Percentiles rank a stretch among this genome's conserved stretches.
These are phyloP conservation scores for Annona squamosa DNA, from an alignment of 164 flowering plant species.

Conservation along the genomic window DNA sequence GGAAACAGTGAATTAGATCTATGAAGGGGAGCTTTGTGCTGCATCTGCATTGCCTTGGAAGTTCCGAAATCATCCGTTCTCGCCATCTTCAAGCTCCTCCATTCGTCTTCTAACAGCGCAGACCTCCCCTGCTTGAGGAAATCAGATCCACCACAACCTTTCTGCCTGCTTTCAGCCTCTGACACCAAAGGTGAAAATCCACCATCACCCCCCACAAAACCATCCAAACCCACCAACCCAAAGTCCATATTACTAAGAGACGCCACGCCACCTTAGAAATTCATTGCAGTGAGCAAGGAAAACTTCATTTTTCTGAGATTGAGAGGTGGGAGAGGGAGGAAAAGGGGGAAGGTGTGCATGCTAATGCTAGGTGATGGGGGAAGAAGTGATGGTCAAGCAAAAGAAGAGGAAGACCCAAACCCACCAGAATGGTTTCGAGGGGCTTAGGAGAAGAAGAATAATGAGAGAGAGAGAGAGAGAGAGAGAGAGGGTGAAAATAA, in stretches of 20 bases:
- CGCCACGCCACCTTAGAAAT: constrained; percentile 14
- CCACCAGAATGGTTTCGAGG: background rate
- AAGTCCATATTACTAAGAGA: constrained; percentile 42
- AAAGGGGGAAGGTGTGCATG: constrained; percentile 1
- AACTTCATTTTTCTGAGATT: constrained; percentile 13
- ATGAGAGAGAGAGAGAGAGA: background rate
- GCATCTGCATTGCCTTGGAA: constrained; percentile 38
- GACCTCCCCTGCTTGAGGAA: constrained; percentile 31
- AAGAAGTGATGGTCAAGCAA: background rate
- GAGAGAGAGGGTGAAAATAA: background rate
- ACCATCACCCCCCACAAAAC: constrained; percentile 21
- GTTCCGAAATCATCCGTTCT: constrained; percentile 33
- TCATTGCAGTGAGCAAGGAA: constrained; percentile 12
- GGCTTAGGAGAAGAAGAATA: background rate
- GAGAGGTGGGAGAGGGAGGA: background rate
- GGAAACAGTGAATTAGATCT: constrained; percentile 41
- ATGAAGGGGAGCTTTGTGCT: constrained; percentile 22
- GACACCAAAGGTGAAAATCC: constrained; percentile 25
- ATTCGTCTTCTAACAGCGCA: constrained; percentile 42
- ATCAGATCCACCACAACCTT: constrained; percentile 49
- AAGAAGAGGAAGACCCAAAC: background rate
- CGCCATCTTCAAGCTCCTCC: constrained; percentile 50
- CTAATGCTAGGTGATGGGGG: background rate
- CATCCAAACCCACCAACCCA: constrained; percentile 47
- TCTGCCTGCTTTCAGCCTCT: constrained; percentile 42